Evolutionary conservation across 2,329 filamentous ascomycete genomes (phyloP).

Genomic region (Colletotrichum spinosum): DNA sequence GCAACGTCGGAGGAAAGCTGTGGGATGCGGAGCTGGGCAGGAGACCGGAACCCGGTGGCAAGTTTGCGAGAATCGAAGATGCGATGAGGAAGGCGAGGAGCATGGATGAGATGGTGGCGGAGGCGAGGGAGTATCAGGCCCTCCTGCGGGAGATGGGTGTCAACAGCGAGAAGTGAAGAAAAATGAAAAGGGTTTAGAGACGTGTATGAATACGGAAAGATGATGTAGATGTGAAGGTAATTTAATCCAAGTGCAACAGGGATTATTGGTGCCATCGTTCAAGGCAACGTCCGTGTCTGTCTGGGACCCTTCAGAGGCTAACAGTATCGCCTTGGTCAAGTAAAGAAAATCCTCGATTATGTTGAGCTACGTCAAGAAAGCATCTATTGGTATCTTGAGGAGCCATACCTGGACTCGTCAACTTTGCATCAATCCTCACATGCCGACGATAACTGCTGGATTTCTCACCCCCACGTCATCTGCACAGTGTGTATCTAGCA

Average conservation of each 20-base stretch:
- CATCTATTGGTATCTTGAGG: background rate
- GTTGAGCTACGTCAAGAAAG: no score
- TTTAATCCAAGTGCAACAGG: background rate
- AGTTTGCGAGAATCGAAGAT: constrained; percentile 79
- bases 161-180: constrained; percentile 13
- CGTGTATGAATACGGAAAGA: background rate
- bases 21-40: constrained; percentile 59
- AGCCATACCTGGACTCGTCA: background rate
- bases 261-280: background rate
- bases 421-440: no score
- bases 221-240: background rate
- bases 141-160: constrained; percentile 58
- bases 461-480: background rate
- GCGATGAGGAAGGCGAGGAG: constrained; percentile 74
- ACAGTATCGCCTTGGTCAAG: no score
- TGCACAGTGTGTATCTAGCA: background rate
- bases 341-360: no score
- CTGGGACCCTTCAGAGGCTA: no score
- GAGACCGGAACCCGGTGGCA: constrained; percentile 63
- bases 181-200: background rate
- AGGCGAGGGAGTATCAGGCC: constrained; percentile 75
- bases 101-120: constrained; percentile 81
- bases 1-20: constrained; percentile 81
- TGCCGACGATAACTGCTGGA: background rate
- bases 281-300: background rate